phyloP scores from a whole-genome alignment of 306 rosid genomes.

The Trifolium fragiferum region DNA sequence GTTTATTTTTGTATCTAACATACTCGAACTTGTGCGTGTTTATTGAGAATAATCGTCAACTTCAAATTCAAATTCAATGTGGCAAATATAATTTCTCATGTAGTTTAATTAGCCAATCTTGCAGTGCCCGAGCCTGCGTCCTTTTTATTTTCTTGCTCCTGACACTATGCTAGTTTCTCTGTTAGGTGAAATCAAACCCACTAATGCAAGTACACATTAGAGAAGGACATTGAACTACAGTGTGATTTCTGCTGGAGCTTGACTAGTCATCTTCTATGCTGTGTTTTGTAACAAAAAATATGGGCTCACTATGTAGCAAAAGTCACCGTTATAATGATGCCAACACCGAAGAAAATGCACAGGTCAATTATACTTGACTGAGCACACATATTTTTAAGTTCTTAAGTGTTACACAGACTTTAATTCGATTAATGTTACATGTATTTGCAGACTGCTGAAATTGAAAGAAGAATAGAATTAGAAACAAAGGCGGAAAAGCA shows the following conservation, averaged over 20 bases:
- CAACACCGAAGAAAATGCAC: conserved; percentile 79
- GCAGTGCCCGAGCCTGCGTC: not conserved
- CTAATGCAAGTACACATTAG: conserved; percentile 37
- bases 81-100: not conserved
- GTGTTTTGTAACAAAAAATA: conserved; percentile 66
- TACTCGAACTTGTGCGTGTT: not conserved
- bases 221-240: conserved; percentile 41
- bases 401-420: conserved; percentile 26
- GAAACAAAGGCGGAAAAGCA: conserved; percentile 96
- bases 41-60: not conserved
- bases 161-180: conserved; percentile 46
- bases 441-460: conserved; percentile 82
- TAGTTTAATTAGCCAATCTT: too few relatives aligned
- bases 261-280: conserved; percentile 78
- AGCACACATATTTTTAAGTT: conserved; percentile 3
- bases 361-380: conserved; percentile 55
- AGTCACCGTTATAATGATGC: conserved; percentile 70
- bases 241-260: conserved; percentile 53
- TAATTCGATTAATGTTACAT: conserved; percentile 38
- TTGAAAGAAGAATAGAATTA: conserved; percentile 88
- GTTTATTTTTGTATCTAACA: not conserved
- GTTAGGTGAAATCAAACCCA: conserved; percentile 53
- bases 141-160: conserved; percentile 25
- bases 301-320: conserved; percentile 97
- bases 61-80: conserved; percentile 27